Evolutionary conservation across 257 asterid genomes (phyloP), one percentile per base, ranked within the genome.

Genomic region (Penstemon newberryi): DNA sequence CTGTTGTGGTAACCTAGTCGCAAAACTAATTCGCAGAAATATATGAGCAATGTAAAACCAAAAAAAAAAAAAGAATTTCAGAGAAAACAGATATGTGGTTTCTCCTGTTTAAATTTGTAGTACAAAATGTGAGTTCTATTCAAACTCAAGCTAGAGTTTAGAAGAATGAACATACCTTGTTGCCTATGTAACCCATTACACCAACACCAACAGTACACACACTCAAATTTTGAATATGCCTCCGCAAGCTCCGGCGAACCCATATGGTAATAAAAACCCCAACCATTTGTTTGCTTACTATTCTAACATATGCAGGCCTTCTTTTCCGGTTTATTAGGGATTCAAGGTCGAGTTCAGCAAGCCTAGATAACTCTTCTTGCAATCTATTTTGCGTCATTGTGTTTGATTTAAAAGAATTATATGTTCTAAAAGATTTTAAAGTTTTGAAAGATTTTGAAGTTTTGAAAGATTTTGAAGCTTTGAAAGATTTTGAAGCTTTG

Each of bases 121-220:
- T 5, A 58, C 45, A 38, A 56, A 8, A 56, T n/a, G 39, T 4
- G 64, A 8, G 56, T 53, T 19, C 12, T 60, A 8, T 10, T 36
- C 18, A 53, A 66, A 73, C 51, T 56, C 60, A 65, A 72, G 52
- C 67, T 51, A 57, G 65, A 45, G 46, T 39, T 47, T 52, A 66
- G 76, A 80, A 70, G 73, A 62, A 57, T 44, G 52, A 74, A 69
- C 75, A 47, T 60, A 94, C 99, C 99, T 94, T 94, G 90, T 94
- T 94, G 55, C 99, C 99, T 11, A 94, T 87, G 80, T 80, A 94
- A 66, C 99, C 99, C 99, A 94, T 89, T 60, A 83, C 89, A 51
- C 99, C 99, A 46, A 94, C 99, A 60, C 99, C 99, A 68, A 94
- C 99, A 36, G 90, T 75, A 37, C 96, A 86, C 60, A 94, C 96